Evolutionary conservation across 345 rosid species (phyloP).

Genomic region (Arabis alpina): DNA sequence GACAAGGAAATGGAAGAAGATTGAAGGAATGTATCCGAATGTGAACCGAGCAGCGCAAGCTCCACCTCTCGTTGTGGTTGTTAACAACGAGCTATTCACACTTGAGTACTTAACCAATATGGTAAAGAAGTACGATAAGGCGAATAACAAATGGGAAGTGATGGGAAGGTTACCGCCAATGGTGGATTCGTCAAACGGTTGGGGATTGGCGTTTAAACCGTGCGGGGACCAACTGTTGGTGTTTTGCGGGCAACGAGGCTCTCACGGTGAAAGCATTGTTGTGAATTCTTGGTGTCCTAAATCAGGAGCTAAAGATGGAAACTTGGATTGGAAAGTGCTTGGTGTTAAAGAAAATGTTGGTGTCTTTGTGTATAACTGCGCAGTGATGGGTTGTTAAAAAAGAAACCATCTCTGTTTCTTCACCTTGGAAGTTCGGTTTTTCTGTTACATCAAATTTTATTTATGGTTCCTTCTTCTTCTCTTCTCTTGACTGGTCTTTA

Average conservation of each 20-base stretch:
- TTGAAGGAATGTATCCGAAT: constrained; percentile 80
- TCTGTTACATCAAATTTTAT: constrained; percentile 21
- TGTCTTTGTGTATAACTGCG: constrained; percentile 87
- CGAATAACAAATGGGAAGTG: constrained; percentile 66
- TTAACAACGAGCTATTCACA: constrained; percentile 69
- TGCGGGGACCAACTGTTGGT: constrained; percentile 67
- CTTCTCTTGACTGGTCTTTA: constrained; percentile 16
- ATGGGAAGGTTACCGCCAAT: constrained; percentile 77
- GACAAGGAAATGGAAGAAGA: constrained; percentile 68
- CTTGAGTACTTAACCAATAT: constrained; percentile 71
- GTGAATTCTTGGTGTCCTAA: constrained; percentile 80
- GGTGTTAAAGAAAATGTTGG: constrained; percentile 77
- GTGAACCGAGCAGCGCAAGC: constrained; percentile 81
- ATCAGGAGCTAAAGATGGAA: constrained; percentile 58
- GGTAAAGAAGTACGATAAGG: constrained; percentile 78
- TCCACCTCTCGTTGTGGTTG: constrained; percentile 84
- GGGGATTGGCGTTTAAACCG: constrained; percentile 93
- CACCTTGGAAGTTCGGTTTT: constrained; percentile 13
- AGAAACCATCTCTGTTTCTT: constrained; percentile 23
- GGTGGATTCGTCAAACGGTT: constrained; percentile 78
- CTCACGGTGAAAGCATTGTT: constrained; percentile 69
- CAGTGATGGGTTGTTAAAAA: constrained; percentile 68
- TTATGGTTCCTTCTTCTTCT: constrained; percentile 14
- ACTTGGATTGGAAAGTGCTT: constrained; percentile 78
- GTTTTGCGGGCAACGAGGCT: constrained; percentile 74